A percentile compares a stretch with the other conserved stretches of the same genome.
Conservation (phyloP, 257 asterid species). For the Przewalskia tangutica region DNA sequence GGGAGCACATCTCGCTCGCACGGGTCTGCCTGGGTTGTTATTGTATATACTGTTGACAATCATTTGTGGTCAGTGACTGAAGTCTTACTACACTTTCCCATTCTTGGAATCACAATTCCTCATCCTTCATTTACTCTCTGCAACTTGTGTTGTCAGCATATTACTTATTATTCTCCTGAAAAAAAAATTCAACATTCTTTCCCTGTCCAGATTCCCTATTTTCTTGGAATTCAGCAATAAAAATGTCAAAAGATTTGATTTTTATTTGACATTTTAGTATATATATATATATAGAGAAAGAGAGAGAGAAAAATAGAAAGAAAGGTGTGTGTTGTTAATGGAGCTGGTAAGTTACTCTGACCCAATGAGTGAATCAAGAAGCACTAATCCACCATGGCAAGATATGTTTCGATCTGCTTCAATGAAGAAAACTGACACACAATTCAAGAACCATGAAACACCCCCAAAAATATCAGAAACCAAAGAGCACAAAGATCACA, state of each 20-base stretch:
- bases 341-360: conserved; percentile 54
- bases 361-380: conserved; percentile 35
- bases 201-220: neutral
- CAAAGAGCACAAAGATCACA: neutral
- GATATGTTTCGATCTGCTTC: conserved; percentile 94
- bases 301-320: neutral
- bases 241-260: neutral
- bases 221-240: neutral
- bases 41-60: neutral
- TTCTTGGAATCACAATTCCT: too few species aligned
- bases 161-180: too few species aligned
- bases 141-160: too few species aligned
- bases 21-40: too few species aligned
- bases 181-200: too few species aligned
- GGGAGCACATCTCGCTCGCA: too few species aligned
- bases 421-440: conserved; percentile 41
- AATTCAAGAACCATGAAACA: conserved; percentile 4
- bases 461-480: conserved; percentile 1
- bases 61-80: neutral
- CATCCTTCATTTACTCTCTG: too few species aligned
- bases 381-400: conserved; percentile 56
- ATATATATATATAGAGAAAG: neutral
- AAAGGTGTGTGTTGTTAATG: conserved; percentile 13
- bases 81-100: neutral
- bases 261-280: neutral